Conservation (phyloP, 345 rosid genomes). For the Luvunga scandens region DNA sequence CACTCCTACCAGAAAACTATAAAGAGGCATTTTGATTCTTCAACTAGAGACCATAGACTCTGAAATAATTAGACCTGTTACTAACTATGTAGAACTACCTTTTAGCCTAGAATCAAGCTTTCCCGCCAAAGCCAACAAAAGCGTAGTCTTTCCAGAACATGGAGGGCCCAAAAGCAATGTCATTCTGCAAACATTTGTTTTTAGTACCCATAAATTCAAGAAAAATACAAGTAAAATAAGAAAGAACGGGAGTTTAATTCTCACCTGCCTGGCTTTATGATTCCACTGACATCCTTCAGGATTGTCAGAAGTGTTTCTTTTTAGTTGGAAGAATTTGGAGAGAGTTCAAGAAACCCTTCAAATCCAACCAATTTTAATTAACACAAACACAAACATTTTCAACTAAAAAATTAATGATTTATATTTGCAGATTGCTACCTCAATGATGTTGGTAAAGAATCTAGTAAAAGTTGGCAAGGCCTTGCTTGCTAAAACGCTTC, state of each 20-base stretch:
- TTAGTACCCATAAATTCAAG: neutral
- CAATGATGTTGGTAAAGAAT: conserved; percentile 20
- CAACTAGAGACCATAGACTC: neutral
- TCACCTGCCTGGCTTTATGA: conserved; percentile 73
- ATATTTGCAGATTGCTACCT: conserved; percentile 25
- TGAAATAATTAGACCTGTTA: too few relatives aligned
- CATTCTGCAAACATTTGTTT: neutral
- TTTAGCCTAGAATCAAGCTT: conserved; percentile 59
- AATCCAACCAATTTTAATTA: neutral
- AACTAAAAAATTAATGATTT: neutral
- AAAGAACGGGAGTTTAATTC: neutral
- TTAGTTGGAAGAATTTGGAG: conserved; percentile 36
- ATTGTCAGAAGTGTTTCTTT: conserved; percentile 54
- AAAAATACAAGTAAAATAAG: neutral
- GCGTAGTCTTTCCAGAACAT: neutral
- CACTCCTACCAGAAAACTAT: neutral
- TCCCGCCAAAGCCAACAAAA: conserved; percentile 67
- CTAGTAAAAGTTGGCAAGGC: conserved; percentile 38
- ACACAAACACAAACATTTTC: neutral
- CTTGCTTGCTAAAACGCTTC: conserved; percentile 31
- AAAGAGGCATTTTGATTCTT: neutral
- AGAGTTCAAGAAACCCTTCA: conserved; percentile 23
- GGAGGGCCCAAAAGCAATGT: neutral
- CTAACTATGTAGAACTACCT: conserved; percentile 31
- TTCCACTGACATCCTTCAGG: conserved; percentile 68